Evolutionary conservation across 495 filamentous ascomycete species (phyloP).

Genomic region (Penicillium coprophilum): DNA sequence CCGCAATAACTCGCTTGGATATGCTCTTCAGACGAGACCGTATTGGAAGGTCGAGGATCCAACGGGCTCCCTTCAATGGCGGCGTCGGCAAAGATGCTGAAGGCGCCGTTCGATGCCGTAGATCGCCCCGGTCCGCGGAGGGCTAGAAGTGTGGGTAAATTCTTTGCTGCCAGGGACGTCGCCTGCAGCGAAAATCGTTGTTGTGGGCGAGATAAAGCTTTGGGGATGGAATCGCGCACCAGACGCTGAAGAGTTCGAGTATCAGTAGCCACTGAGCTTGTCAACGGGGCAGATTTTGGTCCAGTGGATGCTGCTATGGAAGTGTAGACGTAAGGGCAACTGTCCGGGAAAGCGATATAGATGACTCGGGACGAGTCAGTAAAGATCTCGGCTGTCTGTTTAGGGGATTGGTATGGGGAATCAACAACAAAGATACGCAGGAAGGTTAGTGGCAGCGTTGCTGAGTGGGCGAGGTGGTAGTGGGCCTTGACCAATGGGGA

Average conservation of each 20-base stretch:
- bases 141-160: constrained; percentile 62
- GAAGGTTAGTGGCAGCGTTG: constrained; percentile 62
- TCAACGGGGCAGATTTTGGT: constrained; percentile 23
- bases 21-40: constrained; percentile 45
- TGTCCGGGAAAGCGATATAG: constrained; percentile 77
- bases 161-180: constrained; percentile 66
- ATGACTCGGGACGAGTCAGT: constrained; percentile 61
- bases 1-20: constrained; percentile 21
- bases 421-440: constrained; percentile 73
- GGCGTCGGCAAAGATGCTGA: constrained; percentile 72
- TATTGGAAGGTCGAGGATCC: constrained; percentile 47
- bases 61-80: constrained; percentile 58
- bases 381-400: constrained; percentile 38
- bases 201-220: constrained; percentile 70
- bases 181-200: constrained; percentile 63
- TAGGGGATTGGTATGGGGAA: constrained; percentile 65
- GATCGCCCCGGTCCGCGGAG: constrained; percentile 65
- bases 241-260: constrained; percentile 64
- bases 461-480: constrained; percentile 68
- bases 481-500: constrained; percentile 76
- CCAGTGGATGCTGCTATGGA: constrained; percentile 51
- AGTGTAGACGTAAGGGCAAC: constrained; percentile 70
- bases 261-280: constrained; percentile 47
- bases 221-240: constrained; percentile 71
- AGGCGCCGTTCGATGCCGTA: constrained; percentile 70